Conservation (phyloP, 257 asterid species). For the Solanum sparsipilum region DNA sequence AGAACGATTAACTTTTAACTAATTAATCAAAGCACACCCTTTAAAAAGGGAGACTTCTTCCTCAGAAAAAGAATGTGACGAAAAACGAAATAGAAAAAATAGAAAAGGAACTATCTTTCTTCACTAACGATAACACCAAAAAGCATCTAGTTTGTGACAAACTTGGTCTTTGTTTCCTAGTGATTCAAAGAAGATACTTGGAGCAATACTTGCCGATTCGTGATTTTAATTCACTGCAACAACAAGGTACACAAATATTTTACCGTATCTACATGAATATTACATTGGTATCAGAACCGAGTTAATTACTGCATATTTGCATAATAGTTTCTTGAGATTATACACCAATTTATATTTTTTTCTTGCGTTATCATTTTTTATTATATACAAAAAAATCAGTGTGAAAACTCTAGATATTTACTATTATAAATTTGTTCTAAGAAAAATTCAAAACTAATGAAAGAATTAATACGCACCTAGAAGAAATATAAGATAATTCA, state of each 20-base stretch:
- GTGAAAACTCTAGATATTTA: no score
- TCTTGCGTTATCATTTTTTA: no score
- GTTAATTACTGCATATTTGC: no score
- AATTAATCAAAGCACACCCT: neutral
- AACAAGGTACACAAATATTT: neutral
- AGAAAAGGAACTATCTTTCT: no score
- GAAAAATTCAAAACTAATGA: no score
- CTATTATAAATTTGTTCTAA: no score
- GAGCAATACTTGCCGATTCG: neutral
- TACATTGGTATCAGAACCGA: neutral
- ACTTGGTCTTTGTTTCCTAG: neutral
- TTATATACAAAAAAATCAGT: no score
- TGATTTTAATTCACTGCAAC: neutral
- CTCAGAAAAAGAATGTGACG: neutral
- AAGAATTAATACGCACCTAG: no score
- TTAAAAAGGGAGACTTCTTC: neutral
- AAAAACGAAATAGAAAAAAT: neutral
- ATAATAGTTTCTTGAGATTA: no score
- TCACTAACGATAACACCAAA: neutral
- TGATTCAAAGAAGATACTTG: neutral
- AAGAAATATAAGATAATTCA: no score
- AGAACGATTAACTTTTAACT: neutral
- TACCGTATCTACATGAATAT: neutral
- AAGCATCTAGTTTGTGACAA: neutral
- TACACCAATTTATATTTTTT: no score